A percentile compares a stretch with the other conserved stretches of the same genome.
Conservation (phyloP, 805 yeast genomes). For the Metschnikowia baotianmanensis region DNA sequence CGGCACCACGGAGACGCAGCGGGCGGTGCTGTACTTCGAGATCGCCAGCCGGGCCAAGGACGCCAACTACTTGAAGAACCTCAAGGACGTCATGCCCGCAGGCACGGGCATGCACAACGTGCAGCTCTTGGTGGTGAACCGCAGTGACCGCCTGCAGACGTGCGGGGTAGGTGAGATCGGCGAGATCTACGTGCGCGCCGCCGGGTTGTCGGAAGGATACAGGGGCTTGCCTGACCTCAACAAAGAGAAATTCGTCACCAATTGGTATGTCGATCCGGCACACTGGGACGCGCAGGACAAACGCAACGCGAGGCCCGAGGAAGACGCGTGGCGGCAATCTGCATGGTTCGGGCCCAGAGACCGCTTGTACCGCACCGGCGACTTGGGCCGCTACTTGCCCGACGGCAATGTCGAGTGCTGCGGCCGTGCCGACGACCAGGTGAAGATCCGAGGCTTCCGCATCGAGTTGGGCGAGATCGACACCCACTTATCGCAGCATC, state of each 20-base stretch:
- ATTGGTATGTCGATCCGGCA: conserved; percentile 79
- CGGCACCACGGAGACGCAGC: conserved; percentile 98
- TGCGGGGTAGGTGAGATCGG: conserved; percentile 99
- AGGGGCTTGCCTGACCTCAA: conserved; percentile 88
- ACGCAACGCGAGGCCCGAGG: conserved; percentile 34
- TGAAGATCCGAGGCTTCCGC: conserved; percentile 96
- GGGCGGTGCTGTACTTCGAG: conserved; percentile 94
- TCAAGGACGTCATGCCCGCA: conserved; percentile 97
- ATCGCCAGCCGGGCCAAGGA: conserved; percentile 72
- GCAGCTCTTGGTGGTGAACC: conserved; percentile 88
- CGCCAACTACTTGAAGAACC: conserved; percentile 70
- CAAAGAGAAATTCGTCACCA: conserved; percentile 79
- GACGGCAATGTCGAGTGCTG: conserved; percentile 98
- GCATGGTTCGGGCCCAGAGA: conserved; percentile 94
- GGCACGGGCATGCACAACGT: conserved; percentile 97
- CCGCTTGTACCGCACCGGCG: conserved; percentile 95
- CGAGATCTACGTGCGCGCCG: conserved; percentile 97
- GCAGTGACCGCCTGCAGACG: conserved; percentile 81
- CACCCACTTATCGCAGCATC: conserved; percentile 93
- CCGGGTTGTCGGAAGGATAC: conserved; percentile 95
- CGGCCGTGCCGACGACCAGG: conserved; percentile 99
- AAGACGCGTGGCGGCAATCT: conserved; percentile 65
- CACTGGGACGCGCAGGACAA: conserved; percentile 62
- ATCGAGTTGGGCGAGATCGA: conserved; percentile 98
- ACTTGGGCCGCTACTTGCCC: conserved; percentile 92